Base-by-base conservation (phyloP, 768 basidiomycete species). In the Cyclocybe aegerita region DNA sequence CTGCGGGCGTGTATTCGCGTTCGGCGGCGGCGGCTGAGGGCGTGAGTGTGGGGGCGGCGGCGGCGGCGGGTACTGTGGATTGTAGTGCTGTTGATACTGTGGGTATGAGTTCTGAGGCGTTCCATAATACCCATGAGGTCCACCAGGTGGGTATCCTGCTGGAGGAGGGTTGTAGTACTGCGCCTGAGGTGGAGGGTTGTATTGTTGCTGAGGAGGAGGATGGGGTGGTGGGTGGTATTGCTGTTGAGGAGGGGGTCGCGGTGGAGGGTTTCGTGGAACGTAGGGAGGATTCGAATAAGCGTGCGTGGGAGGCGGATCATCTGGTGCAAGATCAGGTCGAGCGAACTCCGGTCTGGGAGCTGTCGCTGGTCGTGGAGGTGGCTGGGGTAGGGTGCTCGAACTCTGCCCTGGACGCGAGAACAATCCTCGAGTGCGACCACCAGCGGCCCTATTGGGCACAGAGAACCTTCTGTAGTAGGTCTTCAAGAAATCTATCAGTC, bases 281-380 rank as follows among this genome's bases (percentile, higher is more conserved):
- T 3, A 63, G 63, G 34, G 58, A 58, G 16, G 50, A 45, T n/a
- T 39, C 7, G 64, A 65, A 37, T 44, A 54, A 11, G 44, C 59
- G 29, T 62, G 56, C 12, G 56, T 65, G 10, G 61, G 69, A 46
- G 54, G 63, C 17, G 67, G 63, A 45, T 60, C 51, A 50, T 79
- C 79, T 4, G 81, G 76, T 36, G 73, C 78, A 10, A 86, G 76
- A 60, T 88, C 85, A 10, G 85, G 86, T 42, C 86, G 73, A n/a
- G 85, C 67, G 52, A 86, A 85, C 47, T 70, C 63, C 10, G 65
- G 68, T 9, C 51, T 60, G 31, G 67, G 51, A 37, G 63, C 57
- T 6, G 73, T 63, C 8, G 66, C 66, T 7, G 70, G 75, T 8
- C 65, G 68, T n/a, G 73, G 69, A 9, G 71, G 68, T 5, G 67